phyloP scores from a whole-genome alignment of 2,329 filamentous ascomycete genomes.

The Botrytis hyacinthi region DNA sequence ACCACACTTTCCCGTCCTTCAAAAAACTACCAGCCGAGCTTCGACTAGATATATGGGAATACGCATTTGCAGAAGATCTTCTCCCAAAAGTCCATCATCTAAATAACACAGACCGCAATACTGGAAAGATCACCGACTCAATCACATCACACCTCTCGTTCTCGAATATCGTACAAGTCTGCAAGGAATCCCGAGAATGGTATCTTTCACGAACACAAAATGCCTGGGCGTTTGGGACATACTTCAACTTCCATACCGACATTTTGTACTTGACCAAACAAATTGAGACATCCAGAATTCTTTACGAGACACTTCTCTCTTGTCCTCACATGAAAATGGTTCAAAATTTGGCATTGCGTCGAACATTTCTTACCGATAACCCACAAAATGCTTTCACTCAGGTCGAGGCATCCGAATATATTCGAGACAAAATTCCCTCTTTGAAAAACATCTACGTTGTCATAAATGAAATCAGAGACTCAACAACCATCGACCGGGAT shows the following conservation, averaged over 20 bases:
- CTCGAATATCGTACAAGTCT: constrained; percentile 11
- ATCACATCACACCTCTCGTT: constrained; percentile 7
- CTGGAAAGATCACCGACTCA: constrained; percentile 4
- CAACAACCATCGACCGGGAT: neutral
- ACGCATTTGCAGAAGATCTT: constrained; percentile 10
- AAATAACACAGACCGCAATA: neutral
- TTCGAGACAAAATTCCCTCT: neutral
- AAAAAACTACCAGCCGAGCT: neutral
- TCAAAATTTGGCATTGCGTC: constrained; percentile 8
- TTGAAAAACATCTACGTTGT: constrained; percentile 11
- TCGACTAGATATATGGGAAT: constrained; percentile 15
- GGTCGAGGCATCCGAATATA: neutral
- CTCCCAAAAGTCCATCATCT: constrained; percentile 9
- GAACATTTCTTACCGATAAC: constrained; percentile 10
- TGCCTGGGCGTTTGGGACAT: constrained; percentile 7
- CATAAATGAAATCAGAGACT: constrained; percentile 8
- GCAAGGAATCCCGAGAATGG: constrained; percentile 9
- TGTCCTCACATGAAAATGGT: neutral
- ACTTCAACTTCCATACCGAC: constrained; percentile 19
- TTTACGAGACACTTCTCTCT: constrained; percentile 8
- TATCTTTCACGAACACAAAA: constrained; percentile 15
- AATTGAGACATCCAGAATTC: neutral
- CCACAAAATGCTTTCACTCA: neutral
- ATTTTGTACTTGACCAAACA: constrained; percentile 24
- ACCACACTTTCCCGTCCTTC: neutral